Conservation (phyloP, 2,329 filamentous ascomycete genomes). For the Penicillium sp. region DNA sequence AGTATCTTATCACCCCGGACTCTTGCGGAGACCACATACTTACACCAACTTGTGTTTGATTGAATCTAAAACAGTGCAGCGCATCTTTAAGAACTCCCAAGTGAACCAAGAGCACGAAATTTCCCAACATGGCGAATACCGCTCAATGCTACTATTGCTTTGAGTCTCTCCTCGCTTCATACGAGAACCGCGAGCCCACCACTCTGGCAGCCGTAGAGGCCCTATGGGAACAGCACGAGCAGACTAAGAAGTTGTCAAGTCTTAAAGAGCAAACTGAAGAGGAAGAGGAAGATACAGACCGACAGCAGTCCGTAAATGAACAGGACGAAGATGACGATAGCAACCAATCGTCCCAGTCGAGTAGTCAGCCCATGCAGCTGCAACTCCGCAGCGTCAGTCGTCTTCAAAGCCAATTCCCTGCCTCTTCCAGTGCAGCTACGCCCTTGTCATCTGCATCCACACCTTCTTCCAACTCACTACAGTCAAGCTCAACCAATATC, state of each 20-base stretch:
- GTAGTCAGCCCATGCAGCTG: conserved; percentile 21
- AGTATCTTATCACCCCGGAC: conserved; percentile 18
- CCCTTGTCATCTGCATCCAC: conserved; percentile 48
- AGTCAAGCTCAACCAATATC: conserved; percentile 40
- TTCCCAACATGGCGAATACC: conserved; percentile 67
- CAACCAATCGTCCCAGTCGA: conserved; percentile 4
- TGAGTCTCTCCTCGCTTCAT: conserved; percentile 74
- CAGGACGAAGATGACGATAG: conserved; percentile 25
- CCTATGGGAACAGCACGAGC: conserved; percentile 60
- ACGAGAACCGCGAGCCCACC: conserved; percentile 67
- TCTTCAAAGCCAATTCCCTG: conserved; percentile 34
- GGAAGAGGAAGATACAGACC: conserved; percentile 11
- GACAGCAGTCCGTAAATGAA: conserved; percentile 22
- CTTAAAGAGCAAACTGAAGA: conserved; percentile 28
- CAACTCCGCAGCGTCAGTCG: conserved; percentile 35
- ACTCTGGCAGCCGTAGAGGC: conserved; percentile 67
- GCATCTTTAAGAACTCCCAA: background rate
- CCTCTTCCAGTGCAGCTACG: conserved; percentile 41
- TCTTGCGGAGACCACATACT: conserved; percentile 8
- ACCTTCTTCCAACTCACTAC: conserved; percentile 47
- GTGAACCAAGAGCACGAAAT: background rate
- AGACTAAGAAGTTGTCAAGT: conserved; percentile 39
- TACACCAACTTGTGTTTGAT: background rate
- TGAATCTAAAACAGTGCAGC: conserved; percentile 9
- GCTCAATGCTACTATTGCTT: conserved; percentile 93